These are phyloP conservation scores for Pseudozyma sp. DNA, from an alignment of 1,284 basidiomycete species.

Conservation along the genomic window DNA sequence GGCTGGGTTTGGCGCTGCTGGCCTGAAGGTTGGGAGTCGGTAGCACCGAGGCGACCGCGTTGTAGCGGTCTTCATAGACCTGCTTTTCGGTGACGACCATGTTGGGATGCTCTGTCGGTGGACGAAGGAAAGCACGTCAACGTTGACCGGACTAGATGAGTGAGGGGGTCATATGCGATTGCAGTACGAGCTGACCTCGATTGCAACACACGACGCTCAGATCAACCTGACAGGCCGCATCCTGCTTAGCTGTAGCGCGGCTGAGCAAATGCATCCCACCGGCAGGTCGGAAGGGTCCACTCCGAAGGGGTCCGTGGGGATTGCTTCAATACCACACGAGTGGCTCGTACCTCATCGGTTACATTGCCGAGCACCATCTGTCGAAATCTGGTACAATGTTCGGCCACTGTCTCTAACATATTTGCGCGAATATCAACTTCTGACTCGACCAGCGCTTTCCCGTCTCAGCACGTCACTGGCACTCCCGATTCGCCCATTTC, in stretches of 20 bases:
- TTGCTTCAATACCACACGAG: not conserved
- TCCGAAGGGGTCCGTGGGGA: constrained; percentile 6
- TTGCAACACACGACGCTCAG: not conserved
- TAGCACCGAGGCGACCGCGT: constrained; percentile 26
- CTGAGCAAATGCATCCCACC: constrained; percentile 7
- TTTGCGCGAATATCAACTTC: not conserved
- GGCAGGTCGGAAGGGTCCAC: constrained; percentile 15
- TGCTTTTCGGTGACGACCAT: constrained; percentile 33
- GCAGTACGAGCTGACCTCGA: no score
- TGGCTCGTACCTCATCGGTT: constrained; percentile 5
- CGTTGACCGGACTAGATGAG: not conserved
- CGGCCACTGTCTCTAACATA: no score
- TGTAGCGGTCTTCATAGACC: constrained; percentile 28
- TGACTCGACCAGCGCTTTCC: constrained; percentile 13
- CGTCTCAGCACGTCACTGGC: constrained; percentile 18
- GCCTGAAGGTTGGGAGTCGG: constrained; percentile 20
- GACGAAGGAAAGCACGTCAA: not conserved
- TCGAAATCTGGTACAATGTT: no score
- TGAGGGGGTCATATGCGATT: no score
- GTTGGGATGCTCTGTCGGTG: not conserved
- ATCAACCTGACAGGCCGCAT: constrained; percentile 1
- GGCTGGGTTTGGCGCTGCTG: constrained; percentile 4
- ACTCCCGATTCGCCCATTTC: constrained; percentile 1
- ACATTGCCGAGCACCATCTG: not conserved
- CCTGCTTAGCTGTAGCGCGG: constrained; percentile 1